phyloP scores from a whole-genome alignment of 257 asterid species.

The Ajuga chamaepitys region DNA sequence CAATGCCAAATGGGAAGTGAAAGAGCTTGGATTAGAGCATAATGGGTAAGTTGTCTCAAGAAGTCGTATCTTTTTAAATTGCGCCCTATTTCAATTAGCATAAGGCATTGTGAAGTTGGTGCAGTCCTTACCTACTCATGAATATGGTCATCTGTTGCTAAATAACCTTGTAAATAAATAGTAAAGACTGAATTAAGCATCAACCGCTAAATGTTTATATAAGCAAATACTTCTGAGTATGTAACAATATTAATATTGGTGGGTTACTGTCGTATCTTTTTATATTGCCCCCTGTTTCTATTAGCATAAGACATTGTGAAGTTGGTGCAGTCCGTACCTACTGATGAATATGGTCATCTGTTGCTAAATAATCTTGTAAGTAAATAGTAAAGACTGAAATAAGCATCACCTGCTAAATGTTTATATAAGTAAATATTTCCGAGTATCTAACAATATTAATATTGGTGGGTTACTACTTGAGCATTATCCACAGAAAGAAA shows the following conservation, averaged over 20 bases:
- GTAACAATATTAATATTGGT: no score
- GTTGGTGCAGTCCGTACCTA: background rate
- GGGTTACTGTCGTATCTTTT: background rate
- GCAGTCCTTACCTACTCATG: background rate
- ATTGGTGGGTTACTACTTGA: no score
- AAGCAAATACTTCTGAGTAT: no score
- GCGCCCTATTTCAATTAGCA: background rate
- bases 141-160: background rate
- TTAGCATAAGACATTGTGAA: background rate
- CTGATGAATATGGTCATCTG: background rate
- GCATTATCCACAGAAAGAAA: no score
- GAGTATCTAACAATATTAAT: no score
- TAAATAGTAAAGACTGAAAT: background rate
- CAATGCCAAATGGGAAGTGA: conserved; percentile 96
- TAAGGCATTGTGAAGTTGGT: background rate
- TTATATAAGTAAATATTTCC: no score
- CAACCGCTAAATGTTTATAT: no score
- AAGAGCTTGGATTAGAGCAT: conserved; percentile 96
- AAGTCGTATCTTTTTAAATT: background rate
- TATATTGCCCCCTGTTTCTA: background rate
- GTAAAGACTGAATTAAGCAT: background rate
- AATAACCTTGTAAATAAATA: background rate
- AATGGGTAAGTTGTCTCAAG: conserved; percentile 63
- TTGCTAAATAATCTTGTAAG: background rate
- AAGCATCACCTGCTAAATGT: background rate